Conservation (phyloP, 1,284 basidiomycete genomes). For the Sporisorium graminicola region DNA sequence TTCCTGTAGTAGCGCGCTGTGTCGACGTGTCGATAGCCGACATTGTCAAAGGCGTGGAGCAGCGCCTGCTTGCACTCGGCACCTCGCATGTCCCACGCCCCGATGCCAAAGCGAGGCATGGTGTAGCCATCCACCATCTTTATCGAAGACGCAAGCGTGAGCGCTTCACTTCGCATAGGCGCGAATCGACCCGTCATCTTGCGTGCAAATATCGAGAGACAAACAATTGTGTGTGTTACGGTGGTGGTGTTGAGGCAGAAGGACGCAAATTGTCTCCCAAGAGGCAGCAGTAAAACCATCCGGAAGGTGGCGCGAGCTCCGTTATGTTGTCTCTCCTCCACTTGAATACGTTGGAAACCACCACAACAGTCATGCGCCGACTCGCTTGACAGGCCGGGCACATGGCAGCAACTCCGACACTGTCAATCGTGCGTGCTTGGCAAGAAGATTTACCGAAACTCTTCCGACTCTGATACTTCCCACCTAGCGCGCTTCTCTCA, state of each 20-base stretch:
- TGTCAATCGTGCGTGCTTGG: neutral
- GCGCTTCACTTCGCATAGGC: conserved; percentile 21
- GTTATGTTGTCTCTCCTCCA: neutral
- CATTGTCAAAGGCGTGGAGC: conserved; percentile 37
- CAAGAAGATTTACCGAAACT: neutral
- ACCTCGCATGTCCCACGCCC: conserved; percentile 53
- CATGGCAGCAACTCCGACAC: neutral
- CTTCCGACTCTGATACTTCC: neutral
- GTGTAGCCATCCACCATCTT: conserved; percentile 39
- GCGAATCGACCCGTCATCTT: conserved; percentile 39
- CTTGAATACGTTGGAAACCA: neutral
- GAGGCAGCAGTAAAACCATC: neutral
- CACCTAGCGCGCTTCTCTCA: neutral
- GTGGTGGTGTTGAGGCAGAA: neutral
- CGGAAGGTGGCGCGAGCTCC: neutral
- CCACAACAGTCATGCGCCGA: neutral
- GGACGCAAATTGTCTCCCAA: neutral
- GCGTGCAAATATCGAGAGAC: neutral
- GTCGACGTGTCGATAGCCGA: conserved; percentile 71
- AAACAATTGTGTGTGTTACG: neutral
- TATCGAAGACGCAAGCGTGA: conserved; percentile 31
- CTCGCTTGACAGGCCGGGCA: neutral
- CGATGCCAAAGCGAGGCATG: conserved; percentile 51
- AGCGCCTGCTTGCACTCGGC: conserved; percentile 29
- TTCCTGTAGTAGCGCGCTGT: conserved; percentile 72